Conservation (phyloP, 139 green algal species). For the Chlamydomonas sp. region DNA sequence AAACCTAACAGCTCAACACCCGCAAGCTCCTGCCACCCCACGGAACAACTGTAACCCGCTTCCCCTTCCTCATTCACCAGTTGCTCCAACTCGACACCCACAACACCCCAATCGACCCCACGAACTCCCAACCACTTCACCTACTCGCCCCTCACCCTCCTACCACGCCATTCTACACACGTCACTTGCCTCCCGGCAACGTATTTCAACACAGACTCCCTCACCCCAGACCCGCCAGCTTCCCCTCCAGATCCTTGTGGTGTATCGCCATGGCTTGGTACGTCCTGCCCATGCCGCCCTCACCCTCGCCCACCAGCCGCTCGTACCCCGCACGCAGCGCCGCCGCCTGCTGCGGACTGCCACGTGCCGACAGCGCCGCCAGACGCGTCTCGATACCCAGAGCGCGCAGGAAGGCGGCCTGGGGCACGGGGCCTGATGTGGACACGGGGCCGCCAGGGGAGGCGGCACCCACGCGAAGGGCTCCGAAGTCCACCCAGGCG, state of each 20-base stretch:
- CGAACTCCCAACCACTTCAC: no score
- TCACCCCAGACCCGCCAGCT: conserved; percentile 10
- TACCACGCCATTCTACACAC: no score
- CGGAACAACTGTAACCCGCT: no score
- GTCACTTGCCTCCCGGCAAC: no score
- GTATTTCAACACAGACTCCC: background rate
- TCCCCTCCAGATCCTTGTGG: background rate
- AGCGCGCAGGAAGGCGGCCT: conserved; percentile 75
- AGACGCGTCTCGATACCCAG: conserved; percentile 82
- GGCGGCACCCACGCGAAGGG: conserved; percentile 62
- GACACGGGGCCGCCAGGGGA: background rate
- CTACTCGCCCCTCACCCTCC: no score
- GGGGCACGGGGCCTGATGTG: conserved; percentile 25
- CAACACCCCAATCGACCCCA: no score
- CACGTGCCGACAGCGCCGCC: conserved; percentile 51
- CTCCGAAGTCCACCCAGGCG: conserved; percentile 93
- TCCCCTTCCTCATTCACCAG: no score
- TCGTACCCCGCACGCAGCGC: conserved; percentile 34
- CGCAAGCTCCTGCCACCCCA: no score
- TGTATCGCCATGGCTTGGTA: conserved; percentile 62
- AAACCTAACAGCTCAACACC: no score
- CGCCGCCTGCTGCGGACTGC: background rate
- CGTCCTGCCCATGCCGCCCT: conserved; percentile 58
- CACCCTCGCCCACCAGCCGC: conserved; percentile 41
- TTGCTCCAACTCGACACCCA: no score